Percentiles rank a stretch among this genome's conserved stretches.
Conservation (phyloP, 179 eudicot species). For the Silene vulgaris region DNA sequence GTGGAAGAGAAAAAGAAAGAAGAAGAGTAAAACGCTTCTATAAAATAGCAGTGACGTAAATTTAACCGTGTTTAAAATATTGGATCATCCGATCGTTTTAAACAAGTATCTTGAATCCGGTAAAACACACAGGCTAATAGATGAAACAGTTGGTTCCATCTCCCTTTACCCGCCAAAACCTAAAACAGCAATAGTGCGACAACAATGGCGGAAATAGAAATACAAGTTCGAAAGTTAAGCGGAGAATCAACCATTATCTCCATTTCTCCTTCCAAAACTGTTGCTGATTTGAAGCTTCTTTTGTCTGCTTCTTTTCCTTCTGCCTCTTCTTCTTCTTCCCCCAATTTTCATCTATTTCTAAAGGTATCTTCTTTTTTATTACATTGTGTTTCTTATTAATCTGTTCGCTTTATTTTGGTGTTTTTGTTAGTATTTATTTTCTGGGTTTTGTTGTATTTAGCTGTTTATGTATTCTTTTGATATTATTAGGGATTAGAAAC, state of each 20-base stretch:
- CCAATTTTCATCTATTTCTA: not conserved
- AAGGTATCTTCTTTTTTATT: not conserved
- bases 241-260: slow-evolving; percentile 30
- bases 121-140: too few relatives aligned
- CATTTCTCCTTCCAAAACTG: slow-evolving; percentile 18
- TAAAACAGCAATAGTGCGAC: not conserved
- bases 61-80: too few relatives aligned
- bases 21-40: too few relatives aligned
- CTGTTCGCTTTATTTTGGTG: not conserved
- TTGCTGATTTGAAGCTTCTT: slow-evolving; percentile 25
- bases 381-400: too few relatives aligned
- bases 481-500: not conserved
- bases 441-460: not conserved
- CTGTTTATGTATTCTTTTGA: not conserved
- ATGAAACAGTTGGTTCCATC: not conserved
- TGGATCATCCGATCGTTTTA: too few relatives aligned
- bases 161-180: slow-evolving; percentile 26
- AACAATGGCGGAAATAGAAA: slow-evolving; percentile 19
- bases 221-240: slow-evolving; percentile 19
- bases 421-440: not conserved
- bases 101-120: too few relatives aligned
- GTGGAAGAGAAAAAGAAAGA: too few relatives aligned
- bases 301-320: slow-evolving; percentile 24
- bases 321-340: slow-evolving; percentile 20
- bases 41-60: too few relatives aligned